A percentile compares a stretch with the other conserved stretches of the same genome.
These are phyloP conservation scores for Ceratopteris richardii DNA, from an alignment of 75 land plant species.

Conservation along the genomic window DNA sequence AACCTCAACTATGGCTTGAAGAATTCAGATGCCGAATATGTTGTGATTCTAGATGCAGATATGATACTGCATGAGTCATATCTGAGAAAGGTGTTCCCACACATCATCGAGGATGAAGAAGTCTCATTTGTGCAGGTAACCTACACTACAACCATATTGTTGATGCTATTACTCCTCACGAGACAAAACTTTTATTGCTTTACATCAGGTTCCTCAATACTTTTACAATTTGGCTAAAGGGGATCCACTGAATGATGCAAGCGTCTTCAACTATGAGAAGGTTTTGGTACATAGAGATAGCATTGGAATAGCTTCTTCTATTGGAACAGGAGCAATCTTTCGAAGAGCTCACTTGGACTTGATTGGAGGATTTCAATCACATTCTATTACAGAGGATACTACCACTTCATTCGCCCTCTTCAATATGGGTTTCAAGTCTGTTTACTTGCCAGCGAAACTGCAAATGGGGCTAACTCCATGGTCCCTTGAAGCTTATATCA, in stretches of 20 bases:
- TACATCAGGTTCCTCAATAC: constrained; percentile 19
- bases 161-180: no score
- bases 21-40: constrained; percentile 17
- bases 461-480: constrained; percentile 29
- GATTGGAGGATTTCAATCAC: constrained; percentile 31
- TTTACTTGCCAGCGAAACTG: constrained; percentile 20
- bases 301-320: constrained; percentile 12
- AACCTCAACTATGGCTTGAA: constrained; percentile 24
- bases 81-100: constrained; percentile 12
- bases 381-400: constrained; percentile 30
- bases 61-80: constrained; percentile 22
- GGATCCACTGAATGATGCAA: constrained; percentile 25
- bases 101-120: constrained; percentile 11
- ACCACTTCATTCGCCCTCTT: constrained; percentile 22
- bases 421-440: constrained; percentile 24
- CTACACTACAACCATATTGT: no score
- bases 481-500: constrained; percentile 26
- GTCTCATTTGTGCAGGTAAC: constrained; percentile 21
- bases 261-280: constrained; percentile 17
- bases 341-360: constrained; percentile 18
- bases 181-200: no score
- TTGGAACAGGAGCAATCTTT: constrained; percentile 22
- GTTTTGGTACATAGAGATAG: constrained; percentile 16
- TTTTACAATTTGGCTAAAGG: constrained; percentile 29
- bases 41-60: constrained; percentile 29